Conservation (phyloP, 2,329 filamentous ascomycete genomes). For the Aspergillus awamori region DNA sequence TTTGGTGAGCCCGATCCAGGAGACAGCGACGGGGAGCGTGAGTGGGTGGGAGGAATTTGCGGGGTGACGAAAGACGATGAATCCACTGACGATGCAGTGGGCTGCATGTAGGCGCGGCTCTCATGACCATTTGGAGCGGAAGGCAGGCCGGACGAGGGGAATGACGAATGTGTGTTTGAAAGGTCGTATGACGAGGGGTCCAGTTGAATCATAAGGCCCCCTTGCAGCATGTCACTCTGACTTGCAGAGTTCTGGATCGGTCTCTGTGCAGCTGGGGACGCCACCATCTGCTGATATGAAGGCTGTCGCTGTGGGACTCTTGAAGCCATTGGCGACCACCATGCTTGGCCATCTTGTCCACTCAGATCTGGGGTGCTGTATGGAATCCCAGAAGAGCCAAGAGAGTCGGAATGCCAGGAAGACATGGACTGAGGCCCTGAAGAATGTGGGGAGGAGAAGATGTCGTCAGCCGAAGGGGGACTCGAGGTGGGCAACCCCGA, state of each 20-base stretch:
- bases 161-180: constrained; percentile 32
- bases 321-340: constrained; percentile 46
- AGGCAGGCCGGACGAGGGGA: constrained; percentile 28
- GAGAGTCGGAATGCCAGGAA: constrained; percentile 46
- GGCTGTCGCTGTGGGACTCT: constrained; percentile 39
- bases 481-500: constrained; percentile 37
- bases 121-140: constrained; percentile 21
- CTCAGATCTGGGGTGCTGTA: constrained; percentile 44
- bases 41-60: constrained; percentile 27
- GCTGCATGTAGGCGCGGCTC: constrained; percentile 19
- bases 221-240: constrained; percentile 41
- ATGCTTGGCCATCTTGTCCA: constrained; percentile 39
- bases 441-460: constrained; percentile 43
- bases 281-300: constrained; percentile 39
- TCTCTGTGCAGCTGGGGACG: constrained; percentile 40
- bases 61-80: constrained; percentile 35
- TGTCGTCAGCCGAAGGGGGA: constrained; percentile 42
- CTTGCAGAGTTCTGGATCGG: constrained; percentile 31
- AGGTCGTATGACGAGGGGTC: constrained; percentile 41
- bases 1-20: constrained; percentile 39
- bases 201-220: constrained; percentile 45
- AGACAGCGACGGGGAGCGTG: constrained; percentile 44
- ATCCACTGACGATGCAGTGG: constrained; percentile 26
- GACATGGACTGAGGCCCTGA: constrained; percentile 43
- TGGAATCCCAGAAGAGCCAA: constrained; percentile 39